Percentiles rank a stretch among this genome's conserved stretches.
These are phyloP conservation scores for Verticillium alfalfae DNA, from an alignment of 2,329 filamentous ascomycete genomes.

Conservation along the genomic window DNA sequence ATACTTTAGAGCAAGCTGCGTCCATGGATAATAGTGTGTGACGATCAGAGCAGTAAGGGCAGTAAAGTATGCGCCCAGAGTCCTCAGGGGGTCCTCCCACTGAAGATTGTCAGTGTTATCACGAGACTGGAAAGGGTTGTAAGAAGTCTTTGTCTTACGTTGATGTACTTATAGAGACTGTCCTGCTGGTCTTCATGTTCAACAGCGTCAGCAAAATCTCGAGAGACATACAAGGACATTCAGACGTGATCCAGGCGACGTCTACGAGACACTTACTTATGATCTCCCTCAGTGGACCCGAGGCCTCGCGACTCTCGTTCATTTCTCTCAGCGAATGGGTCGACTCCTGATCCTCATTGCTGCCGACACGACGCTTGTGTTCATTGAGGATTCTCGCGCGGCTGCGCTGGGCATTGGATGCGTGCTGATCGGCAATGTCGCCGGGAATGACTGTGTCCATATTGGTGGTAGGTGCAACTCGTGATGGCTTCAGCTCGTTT, in stretches of 20 bases:
- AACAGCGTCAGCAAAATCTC: not conserved
- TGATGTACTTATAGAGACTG: slow-evolving; percentile 8
- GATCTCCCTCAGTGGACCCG: not conserved
- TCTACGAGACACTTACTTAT: not conserved
- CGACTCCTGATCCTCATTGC: not conserved
- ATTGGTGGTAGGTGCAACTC: not conserved
- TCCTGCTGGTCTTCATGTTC: slow-evolving; percentile 2
- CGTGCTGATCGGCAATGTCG: not conserved
- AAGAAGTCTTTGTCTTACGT: not conserved
- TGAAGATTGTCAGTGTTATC: not conserved
- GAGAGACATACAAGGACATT: too few relatives aligned
- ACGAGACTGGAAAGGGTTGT: not conserved
- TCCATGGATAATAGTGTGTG: slow-evolving; percentile 4
- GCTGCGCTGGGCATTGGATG: not conserved
- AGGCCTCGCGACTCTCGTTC: not conserved
- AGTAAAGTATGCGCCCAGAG: slow-evolving; percentile 2
- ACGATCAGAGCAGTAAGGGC: slow-evolving; percentile 2
- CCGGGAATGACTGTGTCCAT: not conserved
- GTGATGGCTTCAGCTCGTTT: not conserved
- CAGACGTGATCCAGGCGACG: not conserved
- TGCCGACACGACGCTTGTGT: not conserved
- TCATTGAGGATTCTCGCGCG: not conserved
- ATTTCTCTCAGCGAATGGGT: not conserved
- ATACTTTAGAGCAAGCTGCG: slow-evolving; percentile 2
- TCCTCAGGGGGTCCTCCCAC: slow-evolving; percentile 7